Conservation (phyloP, 129 eudicot species). For the Flaveria robusta region DNA sequence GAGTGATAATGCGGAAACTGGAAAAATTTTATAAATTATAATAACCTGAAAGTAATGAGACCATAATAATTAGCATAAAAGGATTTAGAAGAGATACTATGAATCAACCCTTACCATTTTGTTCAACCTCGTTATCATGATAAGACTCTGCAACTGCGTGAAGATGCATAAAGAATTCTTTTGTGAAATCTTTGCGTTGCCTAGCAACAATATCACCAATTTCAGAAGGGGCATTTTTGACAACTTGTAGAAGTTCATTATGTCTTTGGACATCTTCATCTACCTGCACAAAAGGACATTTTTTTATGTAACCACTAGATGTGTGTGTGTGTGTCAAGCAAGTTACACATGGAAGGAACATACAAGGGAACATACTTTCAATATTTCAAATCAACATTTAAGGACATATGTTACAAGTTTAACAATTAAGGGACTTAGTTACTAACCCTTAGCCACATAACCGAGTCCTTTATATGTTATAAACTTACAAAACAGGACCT, state of each 20-base stretch:
- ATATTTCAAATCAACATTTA: neutral
- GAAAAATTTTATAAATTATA: neutral
- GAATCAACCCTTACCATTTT: constrained; percentile 62
- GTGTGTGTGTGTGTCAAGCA: neutral
- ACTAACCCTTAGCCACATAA: neutral
- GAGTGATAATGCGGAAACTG: neutral
- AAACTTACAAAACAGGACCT: neutral
- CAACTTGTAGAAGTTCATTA: constrained; percentile 65
- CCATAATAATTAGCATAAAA: neutral
- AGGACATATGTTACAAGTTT: neutral
- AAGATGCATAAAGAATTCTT: constrained; percentile 82
- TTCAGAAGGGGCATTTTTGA: constrained; percentile 56
- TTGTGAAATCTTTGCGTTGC: constrained; percentile 92
- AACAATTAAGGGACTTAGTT: neutral
- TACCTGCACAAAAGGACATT: constrained; percentile 47
- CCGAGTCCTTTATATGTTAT: neutral
- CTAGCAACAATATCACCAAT: constrained; percentile 68
- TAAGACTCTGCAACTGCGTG: constrained; percentile 81
- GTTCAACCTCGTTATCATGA: constrained; percentile 70
- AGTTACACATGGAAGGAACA: neutral
- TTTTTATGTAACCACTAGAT: neutral
- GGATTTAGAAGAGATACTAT: neutral
- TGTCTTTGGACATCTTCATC: constrained; percentile 91
- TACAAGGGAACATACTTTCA: neutral
- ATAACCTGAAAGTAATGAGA: neutral